Evolutionary conservation across 2,329 filamentous ascomycete species (phyloP).

Genomic region (Trichoderma sp.): DNA sequence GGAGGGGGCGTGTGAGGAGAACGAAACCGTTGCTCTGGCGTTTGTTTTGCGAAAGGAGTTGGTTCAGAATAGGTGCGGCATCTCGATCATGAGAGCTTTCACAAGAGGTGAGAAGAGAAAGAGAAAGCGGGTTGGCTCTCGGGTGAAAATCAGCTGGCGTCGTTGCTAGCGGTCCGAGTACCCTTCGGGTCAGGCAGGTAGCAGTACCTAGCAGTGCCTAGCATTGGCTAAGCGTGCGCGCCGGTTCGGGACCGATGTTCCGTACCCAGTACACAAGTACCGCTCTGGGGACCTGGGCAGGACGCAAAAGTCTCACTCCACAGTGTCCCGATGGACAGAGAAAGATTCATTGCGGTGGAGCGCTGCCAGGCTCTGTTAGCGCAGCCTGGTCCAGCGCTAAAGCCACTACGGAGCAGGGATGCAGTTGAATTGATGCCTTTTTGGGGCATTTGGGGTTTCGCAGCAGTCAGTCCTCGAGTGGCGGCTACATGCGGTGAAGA

Average conservation of each 20-base stretch:
- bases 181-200: background rate
- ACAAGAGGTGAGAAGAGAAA: background rate
- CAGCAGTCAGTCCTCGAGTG: background rate
- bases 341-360: slow-evolving; percentile 16
- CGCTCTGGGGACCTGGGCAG: slow-evolving; percentile 11
- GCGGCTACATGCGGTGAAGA: slow-evolving; percentile 8
- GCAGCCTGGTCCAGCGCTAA: slow-evolving; percentile 9
- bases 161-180: background rate
- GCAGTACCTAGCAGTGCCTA: background rate
- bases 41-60: slow-evolving; percentile 11
- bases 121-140: background rate
- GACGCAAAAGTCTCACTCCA: slow-evolving; percentile 14
- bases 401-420: background rate
- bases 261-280: slow-evolving; percentile 15
- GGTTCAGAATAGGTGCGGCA: slow-evolving; percentile 9
- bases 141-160: background rate
- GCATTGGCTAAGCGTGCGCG: too few relatives aligned
- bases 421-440: slow-evolving; percentile 3
- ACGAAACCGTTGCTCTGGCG: background rate
- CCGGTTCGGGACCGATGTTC: too few relatives aligned
- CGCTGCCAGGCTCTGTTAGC: slow-evolving; percentile 16
- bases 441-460: background rate
- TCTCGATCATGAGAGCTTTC: slow-evolving; percentile 1
- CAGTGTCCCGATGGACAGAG: slow-evolving; percentile 11
- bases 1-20: background rate